Evolutionary conservation across 2,329 filamentous ascomycete genomes (phyloP), one percentile per base, ranked within the genome.

Genomic region (Colletotrichum cuscutae): DNA sequence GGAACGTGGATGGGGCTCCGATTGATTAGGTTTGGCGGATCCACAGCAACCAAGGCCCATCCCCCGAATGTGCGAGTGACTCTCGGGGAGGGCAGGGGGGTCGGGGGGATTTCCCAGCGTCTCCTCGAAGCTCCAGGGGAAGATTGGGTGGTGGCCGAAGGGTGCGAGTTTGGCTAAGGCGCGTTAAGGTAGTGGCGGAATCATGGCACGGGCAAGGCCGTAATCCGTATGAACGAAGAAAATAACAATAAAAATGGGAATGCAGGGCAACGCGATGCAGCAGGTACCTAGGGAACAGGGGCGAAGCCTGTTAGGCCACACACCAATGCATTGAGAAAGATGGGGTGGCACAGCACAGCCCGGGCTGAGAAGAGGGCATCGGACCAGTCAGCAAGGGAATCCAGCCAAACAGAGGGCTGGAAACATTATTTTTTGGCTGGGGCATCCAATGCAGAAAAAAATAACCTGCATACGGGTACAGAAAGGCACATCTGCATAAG

Each of bases 21-120:
- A 71, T 73, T 71, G 61, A 65, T 65, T 73, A 73, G 67, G 71
- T 57, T 70, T 61, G 35, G 70, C 57, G 71, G 71, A 24, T 73
- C 67, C 71, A 69, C 61, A 71, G 61, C 67, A 70, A 71, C 66
- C 71, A 73, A 57, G 60, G 67, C 42, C 42, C 66, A 35, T 46
- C 46, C 66, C 70, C 54, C 54, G 49, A 67, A 37, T 56, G 64
- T 49, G 26, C 59, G 65, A 60, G 65, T 63, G 52, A 59, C 46
- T 24, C 28, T 15, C 19, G 28, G 42, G n/a, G 19, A 26, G 26
- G 13, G 15, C 26, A 49, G 5, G 19, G 15, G 24, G 12, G 24
- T 24, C 3, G 19, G 42, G 42, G 42, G 42, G 8, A 9, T 7
- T 49, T 49, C 8, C 42, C 19, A n/a, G 42, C 42, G 42, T 49